phyloP scores from a whole-genome alignment of 495 filamentous ascomycete species.

The Penicillium crystallinum region DNA sequence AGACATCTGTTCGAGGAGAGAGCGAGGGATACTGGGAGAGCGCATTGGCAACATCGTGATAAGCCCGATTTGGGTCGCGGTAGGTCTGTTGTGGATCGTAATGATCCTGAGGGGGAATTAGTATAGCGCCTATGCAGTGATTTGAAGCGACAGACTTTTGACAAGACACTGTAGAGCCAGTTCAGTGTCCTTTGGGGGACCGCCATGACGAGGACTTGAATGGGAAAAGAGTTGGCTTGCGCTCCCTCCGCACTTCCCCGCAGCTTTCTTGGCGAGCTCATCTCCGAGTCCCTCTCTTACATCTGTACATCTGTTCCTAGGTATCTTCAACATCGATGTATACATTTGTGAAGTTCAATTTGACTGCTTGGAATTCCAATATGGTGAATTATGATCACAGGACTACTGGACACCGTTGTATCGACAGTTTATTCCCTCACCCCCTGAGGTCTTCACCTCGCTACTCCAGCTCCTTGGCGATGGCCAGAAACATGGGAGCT shows the following conservation, averaged over 20 bases:
- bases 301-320: no score
- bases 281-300: no score
- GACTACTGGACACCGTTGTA: no score
- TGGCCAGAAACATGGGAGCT: no score
- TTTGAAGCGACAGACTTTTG: conserved; percentile 52
- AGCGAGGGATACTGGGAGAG: conserved; percentile 80
- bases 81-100: conserved; percentile 87
- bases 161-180: conserved; percentile 91
- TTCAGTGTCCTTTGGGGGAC: conserved; percentile 85
- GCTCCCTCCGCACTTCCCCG: conserved; percentile 22
- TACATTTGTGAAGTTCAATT: no score
- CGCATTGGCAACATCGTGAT: conserved; percentile 80
- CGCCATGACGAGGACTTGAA: conserved; percentile 53
- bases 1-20: conserved; percentile 88
- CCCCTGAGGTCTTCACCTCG: no score
- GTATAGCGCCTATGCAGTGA: not conserved
- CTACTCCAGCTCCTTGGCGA: no score
- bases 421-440: not conserved
- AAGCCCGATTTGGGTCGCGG: conserved; percentile 82
- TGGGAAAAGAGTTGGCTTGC: conserved; percentile 4
- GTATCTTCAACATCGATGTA: no score
- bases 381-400: no score
- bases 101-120: conserved; percentile 63
- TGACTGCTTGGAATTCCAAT: no score
- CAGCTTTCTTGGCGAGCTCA: conserved; percentile 13